Evolutionary conservation across 495 filamentous ascomycete genomes (phyloP), one percentile per base, ranked within the genome.

Genomic region (Friedmanniomyces simplex): DNA sequence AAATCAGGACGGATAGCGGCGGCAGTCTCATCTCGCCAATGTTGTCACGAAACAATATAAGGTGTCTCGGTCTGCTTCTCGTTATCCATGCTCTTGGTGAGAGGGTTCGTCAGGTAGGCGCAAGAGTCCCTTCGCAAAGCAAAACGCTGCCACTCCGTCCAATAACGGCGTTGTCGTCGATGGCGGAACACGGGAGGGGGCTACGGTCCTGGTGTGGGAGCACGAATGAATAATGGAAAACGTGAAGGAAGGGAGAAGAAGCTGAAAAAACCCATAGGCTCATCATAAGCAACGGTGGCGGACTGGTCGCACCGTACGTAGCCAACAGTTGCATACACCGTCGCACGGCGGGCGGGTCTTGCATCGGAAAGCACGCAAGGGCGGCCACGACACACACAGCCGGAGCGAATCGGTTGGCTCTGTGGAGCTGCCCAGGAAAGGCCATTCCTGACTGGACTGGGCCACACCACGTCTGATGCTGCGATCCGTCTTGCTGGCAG

Each of bases 1-100:
- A 25, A 18, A 63, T 22, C 4, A 65, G 2, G 21, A 69, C 64
- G 13, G 50, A 49, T 13, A 64, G n/a, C 3, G 68, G 68, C 14
- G 69, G 63, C 5, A 55, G 7, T 24, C 64, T 51, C 68, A 71
- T 71, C 45, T 48, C 57, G 54, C 11, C 26, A 34, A 24, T 11
- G 46, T 43, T 13, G 39, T 43, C 14, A 32, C 10, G 28, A 32
- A 10, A 10, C 10, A 4, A 32, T 32, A 10, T 4, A 32, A 32
- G 28, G 28, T 32, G 28, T 32, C 10, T 32, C 14, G 14, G 14
- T 43, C 18, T 20, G 46, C 46, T 49, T 24, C 25, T 21, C 16
- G 30, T 32, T 8, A 34, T 18, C 25, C 24, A 18, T 37, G 21
- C 14, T 28, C 30, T 52, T 18, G 50, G 7, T 16, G 18, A 16